Percentiles rank a stretch among this genome's conserved stretches.
phyloP scores from a whole-genome alignment of 1,284 basidiomycete genomes.

The Anthracocystis panici-leucophaei region DNA sequence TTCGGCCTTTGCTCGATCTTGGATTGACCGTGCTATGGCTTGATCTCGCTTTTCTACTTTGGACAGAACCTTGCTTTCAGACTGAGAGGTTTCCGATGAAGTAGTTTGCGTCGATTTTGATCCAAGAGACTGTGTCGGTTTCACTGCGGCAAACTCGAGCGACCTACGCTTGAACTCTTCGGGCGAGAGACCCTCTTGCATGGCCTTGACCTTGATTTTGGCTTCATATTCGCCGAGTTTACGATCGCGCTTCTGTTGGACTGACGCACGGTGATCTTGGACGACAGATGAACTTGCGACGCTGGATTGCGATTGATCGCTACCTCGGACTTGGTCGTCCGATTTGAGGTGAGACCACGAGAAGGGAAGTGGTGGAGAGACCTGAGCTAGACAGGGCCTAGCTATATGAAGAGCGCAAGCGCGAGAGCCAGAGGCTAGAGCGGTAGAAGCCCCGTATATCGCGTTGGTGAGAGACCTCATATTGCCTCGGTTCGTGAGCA shows the following conservation, averaged over 20 bases:
- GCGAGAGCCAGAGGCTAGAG: slow-evolving; percentile 19
- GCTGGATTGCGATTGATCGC: neutral
- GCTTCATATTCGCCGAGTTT: slow-evolving; percentile 63
- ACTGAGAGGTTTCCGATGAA: neutral
- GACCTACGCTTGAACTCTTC: slow-evolving; percentile 51
- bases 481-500: neutral
- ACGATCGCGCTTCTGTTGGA: slow-evolving; percentile 49
- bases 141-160: slow-evolving; percentile 24
- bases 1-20: slow-evolving; percentile 40
- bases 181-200: slow-evolving; percentile 50
- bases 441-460: slow-evolving; percentile 2
- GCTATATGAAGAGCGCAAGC: slow-evolving; percentile 16
- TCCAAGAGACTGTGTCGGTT: neutral
- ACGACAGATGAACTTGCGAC: neutral
- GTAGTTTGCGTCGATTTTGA: neutral
- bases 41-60: slow-evolving; percentile 52
- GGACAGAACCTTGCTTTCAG: slow-evolving; percentile 1
- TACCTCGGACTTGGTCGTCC: slow-evolving; percentile 20
- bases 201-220: slow-evolving; percentile 62
- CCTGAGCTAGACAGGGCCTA: slow-evolving; percentile 26
- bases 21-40: slow-evolving; percentile 40
- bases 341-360: slow-evolving; percentile 41
- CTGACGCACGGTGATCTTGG: slow-evolving; percentile 24
- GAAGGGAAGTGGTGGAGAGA: slow-evolving; percentile 36
- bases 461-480: slow-evolving; percentile 19